Conservation (phyloP, 345 rosid species). For the Carallia brachiata region DNA sequence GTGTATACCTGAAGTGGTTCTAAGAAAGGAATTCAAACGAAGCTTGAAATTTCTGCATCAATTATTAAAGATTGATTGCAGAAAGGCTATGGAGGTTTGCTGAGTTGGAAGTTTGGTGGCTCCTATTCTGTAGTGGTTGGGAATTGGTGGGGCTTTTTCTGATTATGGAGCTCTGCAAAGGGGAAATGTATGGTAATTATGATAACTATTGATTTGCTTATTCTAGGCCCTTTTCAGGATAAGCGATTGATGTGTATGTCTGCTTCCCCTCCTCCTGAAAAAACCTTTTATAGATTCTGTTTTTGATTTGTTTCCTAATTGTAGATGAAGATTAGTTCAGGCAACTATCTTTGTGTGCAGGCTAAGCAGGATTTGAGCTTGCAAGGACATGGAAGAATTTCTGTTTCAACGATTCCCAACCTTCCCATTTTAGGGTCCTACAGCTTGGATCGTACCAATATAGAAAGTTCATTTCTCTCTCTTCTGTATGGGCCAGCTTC, state of each 20-base stretch:
- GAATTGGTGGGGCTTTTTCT: background rate
- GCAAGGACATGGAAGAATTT: conserved; percentile 23
- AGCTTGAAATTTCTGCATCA: too few species aligned
- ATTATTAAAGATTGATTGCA: background rate
- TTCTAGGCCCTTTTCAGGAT: too few species aligned
- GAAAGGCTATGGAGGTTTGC: too few species aligned
- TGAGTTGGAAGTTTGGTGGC: too few species aligned
- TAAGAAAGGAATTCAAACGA: too few species aligned
- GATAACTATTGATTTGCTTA: too few species aligned
- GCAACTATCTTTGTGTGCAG: conserved; percentile 22
- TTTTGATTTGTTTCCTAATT: background rate
- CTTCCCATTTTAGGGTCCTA: conserved; percentile 16
- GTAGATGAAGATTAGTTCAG: conserved; percentile 30
- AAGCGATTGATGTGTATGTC: background rate
- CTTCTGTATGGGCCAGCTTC: conserved; percentile 41
- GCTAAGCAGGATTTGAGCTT: conserved; percentile 29
- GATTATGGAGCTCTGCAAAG: background rate
- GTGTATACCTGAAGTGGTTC: too few species aligned
- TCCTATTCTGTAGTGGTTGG: too few species aligned
- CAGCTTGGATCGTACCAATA: conserved; percentile 17
- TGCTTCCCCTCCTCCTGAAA: background rate
- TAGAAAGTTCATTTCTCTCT: conserved; percentile 42
- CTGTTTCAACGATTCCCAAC: conserved; percentile 16
- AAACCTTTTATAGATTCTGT: background rate
- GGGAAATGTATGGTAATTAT: background rate